phyloP scores from a whole-genome alignment of 805 yeast genomes.

The Wickerhamiella galacta region DNA sequence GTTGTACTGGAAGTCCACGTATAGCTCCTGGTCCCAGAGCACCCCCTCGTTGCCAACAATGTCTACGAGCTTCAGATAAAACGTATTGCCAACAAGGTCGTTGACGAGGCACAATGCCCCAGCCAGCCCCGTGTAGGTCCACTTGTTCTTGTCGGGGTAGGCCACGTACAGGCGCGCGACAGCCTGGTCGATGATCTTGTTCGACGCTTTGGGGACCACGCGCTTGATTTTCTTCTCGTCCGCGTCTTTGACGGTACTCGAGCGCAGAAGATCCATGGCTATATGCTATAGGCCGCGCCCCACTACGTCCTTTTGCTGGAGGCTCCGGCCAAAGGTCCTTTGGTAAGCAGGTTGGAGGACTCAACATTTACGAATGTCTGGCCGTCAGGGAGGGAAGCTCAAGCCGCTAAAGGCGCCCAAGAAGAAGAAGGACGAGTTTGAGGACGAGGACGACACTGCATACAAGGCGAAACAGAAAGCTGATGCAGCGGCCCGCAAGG shows the following conservation, averaged over 20 bases:
- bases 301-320: not conserved
- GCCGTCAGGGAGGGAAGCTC: conserved; percentile 94
- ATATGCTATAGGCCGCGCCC: no score
- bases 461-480: conserved; percentile 90
- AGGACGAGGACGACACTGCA: conserved; percentile 77
- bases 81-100: conserved; percentile 87
- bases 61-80: conserved; percentile 79
- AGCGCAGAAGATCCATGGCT: conserved; percentile 8
- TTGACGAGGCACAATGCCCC: conserved; percentile 84
- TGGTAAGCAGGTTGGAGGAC: no score
- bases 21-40: conserved; percentile 92
- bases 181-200: conserved; percentile 78
- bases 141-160: conserved; percentile 60
- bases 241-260: conserved; percentile 22
- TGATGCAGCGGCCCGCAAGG: conserved; percentile 85
- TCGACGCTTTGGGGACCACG: conserved; percentile 72
- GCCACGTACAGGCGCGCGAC: conserved; percentile 83
- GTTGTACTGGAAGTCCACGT: conserved; percentile 70
- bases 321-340: no score
- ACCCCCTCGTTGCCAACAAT: conserved; percentile 70
- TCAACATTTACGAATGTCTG: no score
- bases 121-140: conserved; percentile 77
- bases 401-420: conserved; percentile 78
- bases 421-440: conserved; percentile 51
- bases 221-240: conserved; percentile 87